Conservation (phyloP, 2,329 filamentous ascomycete species). For the Botryotinia narcissicola region DNA sequence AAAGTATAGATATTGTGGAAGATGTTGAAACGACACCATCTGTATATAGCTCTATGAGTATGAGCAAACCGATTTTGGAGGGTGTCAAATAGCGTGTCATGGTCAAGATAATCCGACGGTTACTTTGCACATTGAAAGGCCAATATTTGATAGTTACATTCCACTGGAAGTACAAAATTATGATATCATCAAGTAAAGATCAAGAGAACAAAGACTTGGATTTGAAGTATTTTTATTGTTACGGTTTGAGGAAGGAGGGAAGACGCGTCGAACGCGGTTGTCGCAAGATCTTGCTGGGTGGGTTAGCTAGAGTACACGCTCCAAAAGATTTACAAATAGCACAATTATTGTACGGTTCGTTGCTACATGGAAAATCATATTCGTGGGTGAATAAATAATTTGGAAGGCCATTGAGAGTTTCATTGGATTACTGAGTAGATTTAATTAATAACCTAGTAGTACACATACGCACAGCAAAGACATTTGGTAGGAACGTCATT, state of each 20-base stretch:
- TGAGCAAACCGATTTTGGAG: slow-evolving; percentile 78
- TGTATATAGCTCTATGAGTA: slow-evolving; percentile 78
- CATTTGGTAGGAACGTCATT: not conserved
- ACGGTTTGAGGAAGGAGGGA: not conserved
- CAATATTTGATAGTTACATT: not conserved
- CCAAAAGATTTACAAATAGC: not conserved
- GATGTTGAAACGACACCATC: slow-evolving; percentile 65
- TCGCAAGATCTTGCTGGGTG: slow-evolving; percentile 2
- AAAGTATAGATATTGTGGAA: slow-evolving; percentile 72
- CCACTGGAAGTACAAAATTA: not conserved
- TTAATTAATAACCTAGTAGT: not conserved
- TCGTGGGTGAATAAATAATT: not conserved
- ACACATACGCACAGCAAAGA: not conserved
- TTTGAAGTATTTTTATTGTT: not conserved
- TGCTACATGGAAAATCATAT: not conserved
- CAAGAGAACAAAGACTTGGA: not conserved
- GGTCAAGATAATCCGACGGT: slow-evolving; percentile 6
- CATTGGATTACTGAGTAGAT: not conserved
- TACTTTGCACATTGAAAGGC: not conserved
- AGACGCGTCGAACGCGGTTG: slow-evolving; percentile 10
- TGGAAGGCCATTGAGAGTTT: not conserved
- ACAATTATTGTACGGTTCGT: not conserved
- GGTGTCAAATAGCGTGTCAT: slow-evolving; percentile 89
- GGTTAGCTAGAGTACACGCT: not conserved
- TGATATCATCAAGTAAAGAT: not conserved